Percentiles rank a stretch among this genome's conserved stretches.
Evolutionary conservation across 2,329 filamentous ascomycete species (phyloP).

Genomic region (Nannizzia gypsea): DNA sequence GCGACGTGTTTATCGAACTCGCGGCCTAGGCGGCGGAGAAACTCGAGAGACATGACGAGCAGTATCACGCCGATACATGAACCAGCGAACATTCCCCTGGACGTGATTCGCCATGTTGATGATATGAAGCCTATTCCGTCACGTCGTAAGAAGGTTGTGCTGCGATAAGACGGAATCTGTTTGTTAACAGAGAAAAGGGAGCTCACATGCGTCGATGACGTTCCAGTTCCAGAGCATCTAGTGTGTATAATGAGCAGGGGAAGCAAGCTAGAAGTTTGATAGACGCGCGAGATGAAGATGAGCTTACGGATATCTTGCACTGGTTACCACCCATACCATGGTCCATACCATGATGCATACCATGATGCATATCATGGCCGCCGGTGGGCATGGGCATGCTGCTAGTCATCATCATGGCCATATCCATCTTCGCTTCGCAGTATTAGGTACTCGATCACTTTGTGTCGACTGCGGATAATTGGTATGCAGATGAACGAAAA

Average conservation of each 20-base stretch:
- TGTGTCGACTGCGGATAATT: neutral
- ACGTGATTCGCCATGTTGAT: conserved; percentile 56
- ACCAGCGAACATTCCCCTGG: conserved; percentile 60
- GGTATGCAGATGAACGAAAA: too few species aligned
- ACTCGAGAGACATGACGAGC: conserved; percentile 61
- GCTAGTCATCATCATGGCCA: conserved; percentile 8
- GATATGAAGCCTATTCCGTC: conserved; percentile 51
- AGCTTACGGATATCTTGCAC: conserved; percentile 25
- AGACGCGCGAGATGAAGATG: neutral
- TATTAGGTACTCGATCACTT: neutral
- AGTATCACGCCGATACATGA: conserved; percentile 66
- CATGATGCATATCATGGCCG: neutral
- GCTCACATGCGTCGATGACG: conserved; percentile 50
- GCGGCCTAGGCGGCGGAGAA: conserved; percentile 56
- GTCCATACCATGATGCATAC: conserved; percentile 12
- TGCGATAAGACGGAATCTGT: neutral
- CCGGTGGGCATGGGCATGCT: conserved; percentile 8
- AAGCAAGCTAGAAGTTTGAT: neutral
- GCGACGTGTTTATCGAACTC: conserved; percentile 61
- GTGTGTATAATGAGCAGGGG: neutral
- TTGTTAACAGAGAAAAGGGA: neutral
- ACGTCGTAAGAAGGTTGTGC: neutral
- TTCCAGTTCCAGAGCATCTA: conserved; percentile 77
- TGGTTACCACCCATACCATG: conserved; percentile 12
- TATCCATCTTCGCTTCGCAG: neutral